phyloP scores from a whole-genome alignment of 2,329 filamentous ascomycete genomes.

The Xylaria sp. region DNA sequence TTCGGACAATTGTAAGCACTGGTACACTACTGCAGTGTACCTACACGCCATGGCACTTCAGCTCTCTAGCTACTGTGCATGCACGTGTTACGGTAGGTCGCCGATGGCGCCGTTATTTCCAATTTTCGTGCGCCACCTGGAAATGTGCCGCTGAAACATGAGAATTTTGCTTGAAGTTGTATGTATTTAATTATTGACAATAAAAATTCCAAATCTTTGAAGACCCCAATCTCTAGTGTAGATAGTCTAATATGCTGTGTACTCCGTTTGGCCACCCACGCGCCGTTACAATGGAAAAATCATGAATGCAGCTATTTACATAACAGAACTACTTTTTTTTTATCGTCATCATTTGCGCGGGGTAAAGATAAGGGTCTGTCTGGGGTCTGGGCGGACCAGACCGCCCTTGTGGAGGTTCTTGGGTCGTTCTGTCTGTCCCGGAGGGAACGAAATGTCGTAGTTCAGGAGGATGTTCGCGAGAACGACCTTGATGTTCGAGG shows the following conservation, averaged over 20 bases:
- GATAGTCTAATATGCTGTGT: conserved; percentile 17
- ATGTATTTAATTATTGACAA: not conserved
- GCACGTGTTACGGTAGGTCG: no score
- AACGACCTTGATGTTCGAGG: conserved; percentile 31
- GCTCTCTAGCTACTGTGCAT: no score
- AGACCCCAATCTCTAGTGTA: conserved; percentile 21
- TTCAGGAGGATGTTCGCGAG: conserved; percentile 27
- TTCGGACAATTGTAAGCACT: no score
- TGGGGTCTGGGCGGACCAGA: conserved; percentile 28
- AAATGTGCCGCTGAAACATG: no score
- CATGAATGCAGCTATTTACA: conserved; percentile 23
- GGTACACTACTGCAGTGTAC: no score
- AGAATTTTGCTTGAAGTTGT: no score
- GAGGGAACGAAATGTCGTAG: conserved; percentile 29
- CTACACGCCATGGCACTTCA: no score
- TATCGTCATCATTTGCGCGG: conserved; percentile 19
- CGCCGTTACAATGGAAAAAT: conserved; percentile 8
- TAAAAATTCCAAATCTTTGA: conserved; percentile 23
- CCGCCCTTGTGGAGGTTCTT: conserved; percentile 31
- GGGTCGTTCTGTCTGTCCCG: conserved; percentile 28
- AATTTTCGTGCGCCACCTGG: no score
- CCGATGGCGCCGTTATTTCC: no score
- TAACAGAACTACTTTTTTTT: conserved; percentile 10
- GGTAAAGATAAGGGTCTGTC: conserved; percentile 27
- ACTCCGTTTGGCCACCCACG: conserved; percentile 12